These are phyloP conservation scores for Pichia sp. DNA, from an alignment of 1,139 yeast genomes.

Conservation along the genomic window DNA sequence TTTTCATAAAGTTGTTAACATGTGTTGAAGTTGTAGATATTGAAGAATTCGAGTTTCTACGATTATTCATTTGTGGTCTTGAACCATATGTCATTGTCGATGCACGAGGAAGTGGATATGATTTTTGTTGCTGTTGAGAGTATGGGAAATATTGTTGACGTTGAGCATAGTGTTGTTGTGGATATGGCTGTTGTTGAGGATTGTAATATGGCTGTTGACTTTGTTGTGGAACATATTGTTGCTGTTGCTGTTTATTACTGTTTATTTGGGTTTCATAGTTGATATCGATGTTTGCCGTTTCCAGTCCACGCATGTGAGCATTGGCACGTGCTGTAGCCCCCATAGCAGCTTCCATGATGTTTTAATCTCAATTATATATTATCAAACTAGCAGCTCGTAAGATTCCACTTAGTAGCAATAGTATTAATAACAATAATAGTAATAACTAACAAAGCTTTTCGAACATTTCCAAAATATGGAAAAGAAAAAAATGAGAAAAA, in stretches of 20 bases:
- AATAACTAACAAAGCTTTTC: too few relatives aligned
- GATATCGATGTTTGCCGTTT: constrained; percentile 37
- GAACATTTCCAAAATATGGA: too few relatives aligned
- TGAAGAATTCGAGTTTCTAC: constrained; percentile 37
- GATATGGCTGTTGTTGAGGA: constrained; percentile 3
- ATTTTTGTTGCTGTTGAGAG: background rate
- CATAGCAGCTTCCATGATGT: background rate
- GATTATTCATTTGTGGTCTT: constrained; percentile 11
- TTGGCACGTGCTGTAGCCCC: background rate
- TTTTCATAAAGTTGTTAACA: constrained; percentile 39
- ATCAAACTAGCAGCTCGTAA: too few relatives aligned
- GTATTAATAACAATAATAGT: too few relatives aligned
- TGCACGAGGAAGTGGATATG: background rate
- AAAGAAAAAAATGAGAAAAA: too few relatives aligned
- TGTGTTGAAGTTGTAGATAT: constrained; percentile 30
- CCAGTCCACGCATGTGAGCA: constrained; percentile 10
- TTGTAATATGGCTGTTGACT: constrained; percentile 10
- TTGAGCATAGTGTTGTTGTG: constrained; percentile 2
- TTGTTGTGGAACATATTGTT: constrained; percentile 5
- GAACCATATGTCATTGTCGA: background rate
- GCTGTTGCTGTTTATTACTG: constrained; percentile 17
- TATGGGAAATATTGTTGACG: background rate
- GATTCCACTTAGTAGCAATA: too few relatives aligned
- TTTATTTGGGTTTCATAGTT: constrained; percentile 32
- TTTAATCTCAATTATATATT: too few relatives aligned